Evolutionary conservation across 306 rosid genomes (phyloP).

Genomic region (Bauhinia variegata): DNA sequence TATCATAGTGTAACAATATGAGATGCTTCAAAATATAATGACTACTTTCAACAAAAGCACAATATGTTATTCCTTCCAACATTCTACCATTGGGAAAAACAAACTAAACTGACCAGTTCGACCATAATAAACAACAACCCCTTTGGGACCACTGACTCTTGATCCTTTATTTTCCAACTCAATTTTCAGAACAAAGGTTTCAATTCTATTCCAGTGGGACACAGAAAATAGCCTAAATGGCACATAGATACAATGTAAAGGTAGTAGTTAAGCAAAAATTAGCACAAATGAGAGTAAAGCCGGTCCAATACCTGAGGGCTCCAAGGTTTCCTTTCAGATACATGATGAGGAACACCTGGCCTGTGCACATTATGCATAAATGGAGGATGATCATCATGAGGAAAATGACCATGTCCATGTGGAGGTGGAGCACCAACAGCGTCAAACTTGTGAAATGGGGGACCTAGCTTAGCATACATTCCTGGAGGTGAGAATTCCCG

Average conservation of each 20-base stretch:
- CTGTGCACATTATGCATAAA: slow-evolving; percentile 64
- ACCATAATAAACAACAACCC: not conserved
- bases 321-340: slow-evolving; percentile 88
- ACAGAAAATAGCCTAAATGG: slow-evolving; percentile 26
- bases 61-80: slow-evolving; percentile 7
- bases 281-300: slow-evolving; percentile 13
- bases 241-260: slow-evolving; percentile 22
- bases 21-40: slow-evolving; percentile 18
- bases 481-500: slow-evolving; percentile 88
- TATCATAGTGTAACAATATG: slow-evolving; percentile 3
- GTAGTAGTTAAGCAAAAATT: slow-evolving; percentile 20
- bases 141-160: slow-evolving; percentile 8
- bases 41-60: slow-evolving; percentile 22
- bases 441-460: slow-evolving; percentile 68
- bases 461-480: slow-evolving; percentile 72
- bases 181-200: slow-evolving; percentile 26
- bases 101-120: slow-evolving; percentile 2
- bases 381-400: slow-evolving; percentile 70
- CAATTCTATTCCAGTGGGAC: not conserved
- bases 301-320: slow-evolving; percentile 72
- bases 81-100: slow-evolving; percentile 10
- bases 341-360: slow-evolving; percentile 58
- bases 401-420: slow-evolving; percentile 53
- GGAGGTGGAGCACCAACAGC: slow-evolving; percentile 52
- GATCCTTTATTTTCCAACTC: slow-evolving; percentile 11